Conservation (phyloP, 2,329 filamentous ascomycete species). For the Claviceps digitariae region DNA sequence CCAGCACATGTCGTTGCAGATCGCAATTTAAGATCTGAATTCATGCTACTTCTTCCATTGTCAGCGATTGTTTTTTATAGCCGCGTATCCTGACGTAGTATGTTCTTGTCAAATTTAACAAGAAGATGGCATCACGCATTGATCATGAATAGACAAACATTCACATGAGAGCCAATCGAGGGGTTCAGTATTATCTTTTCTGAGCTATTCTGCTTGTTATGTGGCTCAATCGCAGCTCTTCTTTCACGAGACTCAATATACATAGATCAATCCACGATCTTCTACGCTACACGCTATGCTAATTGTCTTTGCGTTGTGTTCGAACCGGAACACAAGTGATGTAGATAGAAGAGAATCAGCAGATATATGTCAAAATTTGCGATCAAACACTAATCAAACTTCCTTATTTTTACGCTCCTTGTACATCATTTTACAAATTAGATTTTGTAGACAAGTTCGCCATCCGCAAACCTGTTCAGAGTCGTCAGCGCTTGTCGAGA, state of each 20-base stretch:
- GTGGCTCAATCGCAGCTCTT: neutral
- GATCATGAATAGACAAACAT: neutral
- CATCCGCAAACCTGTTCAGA: conserved; percentile 37
- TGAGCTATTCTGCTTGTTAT: neutral
- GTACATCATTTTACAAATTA: conserved; percentile 19
- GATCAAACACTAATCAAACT: neutral
- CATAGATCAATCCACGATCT: neutral
- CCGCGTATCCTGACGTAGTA: neutral
- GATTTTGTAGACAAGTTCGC: conserved; percentile 58
- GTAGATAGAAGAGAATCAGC: neutral
- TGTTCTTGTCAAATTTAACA: neutral
- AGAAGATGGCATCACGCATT: neutral
- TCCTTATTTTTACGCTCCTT: neutral
- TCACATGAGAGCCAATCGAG: neutral
- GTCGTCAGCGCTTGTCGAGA: conserved; percentile 9
- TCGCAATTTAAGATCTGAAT: neutral
- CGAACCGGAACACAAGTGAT: neutral
- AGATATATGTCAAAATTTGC: neutral
- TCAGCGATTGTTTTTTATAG: neutral
- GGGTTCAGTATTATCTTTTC: neutral
- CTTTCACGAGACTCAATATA: neutral
- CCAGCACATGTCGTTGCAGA: neutral
- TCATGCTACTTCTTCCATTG: neutral
- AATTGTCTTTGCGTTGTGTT: neutral
- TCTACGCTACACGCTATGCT: too few relatives aligned